phyloP scores from a whole-genome alignment of 495 filamentous ascomycete species.

The Chaetomium tenue region DNA sequence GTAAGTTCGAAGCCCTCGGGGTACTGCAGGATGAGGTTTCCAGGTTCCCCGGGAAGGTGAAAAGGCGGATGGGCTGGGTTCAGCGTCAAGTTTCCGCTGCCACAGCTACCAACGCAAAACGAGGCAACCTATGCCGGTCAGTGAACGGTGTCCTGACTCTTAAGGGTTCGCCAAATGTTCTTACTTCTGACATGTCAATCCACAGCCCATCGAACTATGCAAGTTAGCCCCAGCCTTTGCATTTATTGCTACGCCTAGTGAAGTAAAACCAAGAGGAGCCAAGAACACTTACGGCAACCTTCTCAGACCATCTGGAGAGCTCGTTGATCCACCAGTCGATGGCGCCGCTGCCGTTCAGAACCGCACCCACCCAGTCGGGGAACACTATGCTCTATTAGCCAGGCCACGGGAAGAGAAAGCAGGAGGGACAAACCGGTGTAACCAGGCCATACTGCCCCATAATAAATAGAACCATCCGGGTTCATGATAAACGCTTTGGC shows the following conservation, averaged over 20 bases:
- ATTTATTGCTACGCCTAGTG: background rate
- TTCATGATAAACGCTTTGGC: slow-evolving; percentile 66
- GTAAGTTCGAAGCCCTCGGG: slow-evolving; percentile 71
- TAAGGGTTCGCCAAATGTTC: background rate
- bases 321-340: slow-evolving; percentile 71
- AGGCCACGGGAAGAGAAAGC: slow-evolving; percentile 36
- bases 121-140: slow-evolving; percentile 51
- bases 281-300: slow-evolving; percentile 42
- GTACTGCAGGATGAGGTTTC: slow-evolving; percentile 60
- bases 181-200: slow-evolving; percentile 82
- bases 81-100: slow-evolving; percentile 62
- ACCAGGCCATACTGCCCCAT: slow-evolving; percentile 87
- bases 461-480: slow-evolving; percentile 67
- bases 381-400: slow-evolving; percentile 48
- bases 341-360: slow-evolving; percentile 58
- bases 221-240: background rate
- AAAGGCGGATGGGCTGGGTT: slow-evolving; percentile 73
- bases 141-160: background rate
- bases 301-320: slow-evolving; percentile 57
- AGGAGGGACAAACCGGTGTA: slow-evolving; percentile 46
- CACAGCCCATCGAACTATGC: slow-evolving; percentile 74
- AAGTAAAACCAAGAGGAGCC: background rate
- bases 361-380: slow-evolving; percentile 56
- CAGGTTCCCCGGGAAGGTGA: slow-evolving; percentile 61
- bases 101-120: slow-evolving; percentile 80